Conservation (phyloP, 768 basidiomycete genomes). For the Hypholoma fasciculare region DNA sequence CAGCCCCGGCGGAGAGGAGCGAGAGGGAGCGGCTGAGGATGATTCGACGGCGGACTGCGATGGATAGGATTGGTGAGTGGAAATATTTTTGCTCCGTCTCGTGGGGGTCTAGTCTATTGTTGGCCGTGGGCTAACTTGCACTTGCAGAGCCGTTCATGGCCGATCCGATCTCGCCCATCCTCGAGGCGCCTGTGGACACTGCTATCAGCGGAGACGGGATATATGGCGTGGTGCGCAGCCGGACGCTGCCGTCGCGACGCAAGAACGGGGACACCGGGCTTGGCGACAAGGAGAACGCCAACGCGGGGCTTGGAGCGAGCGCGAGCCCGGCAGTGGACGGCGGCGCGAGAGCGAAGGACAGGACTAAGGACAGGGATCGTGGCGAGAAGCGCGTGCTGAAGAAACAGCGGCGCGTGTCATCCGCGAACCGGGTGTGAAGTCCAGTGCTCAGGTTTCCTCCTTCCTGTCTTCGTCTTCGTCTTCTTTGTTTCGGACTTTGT, state of each 20-base stretch:
- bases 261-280: conserved; percentile 13
- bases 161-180: conserved; percentile 34
- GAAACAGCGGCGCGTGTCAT: conserved; percentile 18
- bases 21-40: conserved; percentile 41
- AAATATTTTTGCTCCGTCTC: background rate
- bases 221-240: conserved; percentile 54
- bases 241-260: conserved; percentile 59
- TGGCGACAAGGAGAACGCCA: conserved; percentile 13
- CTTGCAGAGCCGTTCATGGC: too few relatives aligned
- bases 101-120: background rate
- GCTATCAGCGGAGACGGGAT: conserved; percentile 29
- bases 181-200: conserved; percentile 32
- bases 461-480: background rate
- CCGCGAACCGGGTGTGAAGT: background rate
- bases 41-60: conserved; percentile 57
- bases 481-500: background rate
- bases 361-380: conserved; percentile 9
- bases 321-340: background rate
- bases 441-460: too few relatives aligned
- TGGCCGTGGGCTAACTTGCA: conserved; percentile 13
- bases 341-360: conserved; percentile 7
- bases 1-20: conserved; percentile 11
- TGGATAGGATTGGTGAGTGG: conserved; percentile 41
- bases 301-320: background rate
- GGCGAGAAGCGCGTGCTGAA: conserved; percentile 19